Evolutionary conservation across 2,329 filamentous ascomycete species (phyloP), one percentile per base, ranked within the genome.

Genomic region (Alternaria sp.): DNA sequence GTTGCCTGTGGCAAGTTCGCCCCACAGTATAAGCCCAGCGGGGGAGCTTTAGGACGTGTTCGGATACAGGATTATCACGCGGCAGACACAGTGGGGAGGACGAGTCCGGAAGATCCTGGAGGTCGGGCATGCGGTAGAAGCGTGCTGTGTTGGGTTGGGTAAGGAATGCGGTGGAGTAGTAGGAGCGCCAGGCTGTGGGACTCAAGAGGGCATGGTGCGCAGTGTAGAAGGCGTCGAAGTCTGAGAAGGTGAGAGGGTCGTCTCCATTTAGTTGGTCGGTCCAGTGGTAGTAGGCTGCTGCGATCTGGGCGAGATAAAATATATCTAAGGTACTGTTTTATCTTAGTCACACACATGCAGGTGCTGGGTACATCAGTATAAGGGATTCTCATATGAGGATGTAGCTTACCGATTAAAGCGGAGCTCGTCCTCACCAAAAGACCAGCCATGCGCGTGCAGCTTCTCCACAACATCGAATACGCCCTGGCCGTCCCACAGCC

Each of bases 391-490:
- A 44, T 54, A 54, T 54, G 27, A 54, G 51, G 27, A 44, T 54
- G 38, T 54, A 54, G 51, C 51, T 54, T 54, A 54, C 51, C 51
- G 51, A 54, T 54, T 54, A 12, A 54, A 54, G 51, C 51, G 51
- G 51, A 54, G 51, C 51, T 54, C 51, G 51, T 20, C 51, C 51
- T 54, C 27, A 48, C 53, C 43, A 55, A 55, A 55, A 55, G 53
- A 55, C 53, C 43, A 55, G 53, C 53, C 53, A 48, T 55, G 41
- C 53, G 53, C 41, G 43, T 55, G 43, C 53, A 55, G 53, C 53
- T 55, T 55, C 53, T 55, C 53, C 41, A 55, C 43, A 48, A 55
- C 28, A 55, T 55, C n/a, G n/a, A 30, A 55, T 48, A 55, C 53
- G 43, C 43, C 43, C 41, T 55, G 41, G 53, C 53, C 25, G 22